Evolutionary conservation across 1,284 basidiomycete genomes (phyloP), one percentile per base, ranked within the genome.

Genomic region (Ceratobasidium sp.): DNA sequence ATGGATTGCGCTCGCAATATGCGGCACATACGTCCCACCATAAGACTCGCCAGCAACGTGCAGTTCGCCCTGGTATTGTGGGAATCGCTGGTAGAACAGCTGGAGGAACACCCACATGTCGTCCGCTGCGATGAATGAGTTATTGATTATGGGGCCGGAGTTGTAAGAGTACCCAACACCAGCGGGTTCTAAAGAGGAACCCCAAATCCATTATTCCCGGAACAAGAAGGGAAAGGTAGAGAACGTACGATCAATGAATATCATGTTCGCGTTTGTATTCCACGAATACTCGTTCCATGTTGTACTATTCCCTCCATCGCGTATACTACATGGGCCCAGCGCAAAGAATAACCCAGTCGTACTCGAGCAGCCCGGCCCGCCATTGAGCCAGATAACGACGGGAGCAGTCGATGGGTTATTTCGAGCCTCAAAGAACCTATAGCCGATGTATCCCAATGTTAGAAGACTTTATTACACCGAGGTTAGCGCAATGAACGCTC

Each of bases 131-230:
- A 83, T 83, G 61, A 82, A 83, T 65, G 84, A 84, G 78, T 81
- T 84, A 77, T 83, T 82, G 79, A 89, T 86, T 34, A 80, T 79
- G 32, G 83, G 83, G 25, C 80, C 78, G 73, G 82, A 80, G 74
- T 85, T 84, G 82, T 87, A 88, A 40, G 86, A 87, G 83, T 85
- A 88, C 79, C 88, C 88, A 44, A 89, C 88, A 49, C 86, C 84
- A 77, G 87, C 82, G 34, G 86, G 86, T 80, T 87, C 68, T 70
- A 61, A 7, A 19, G 19, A 13, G 19, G 15, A 22, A 43, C 6
- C 15, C 11, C 43, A 17, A 44, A 22, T 5, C 19, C 5, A 15
- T 25, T 11, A 32, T 25, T 29, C 32, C 15, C 3, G 15, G 11
- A n/a, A 46, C 32, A 22, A 1, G 25, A 46, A 25, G 11, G 65